Conservation (phyloP, 768 basidiomycete species). For the Clavulina sp. region DNA sequence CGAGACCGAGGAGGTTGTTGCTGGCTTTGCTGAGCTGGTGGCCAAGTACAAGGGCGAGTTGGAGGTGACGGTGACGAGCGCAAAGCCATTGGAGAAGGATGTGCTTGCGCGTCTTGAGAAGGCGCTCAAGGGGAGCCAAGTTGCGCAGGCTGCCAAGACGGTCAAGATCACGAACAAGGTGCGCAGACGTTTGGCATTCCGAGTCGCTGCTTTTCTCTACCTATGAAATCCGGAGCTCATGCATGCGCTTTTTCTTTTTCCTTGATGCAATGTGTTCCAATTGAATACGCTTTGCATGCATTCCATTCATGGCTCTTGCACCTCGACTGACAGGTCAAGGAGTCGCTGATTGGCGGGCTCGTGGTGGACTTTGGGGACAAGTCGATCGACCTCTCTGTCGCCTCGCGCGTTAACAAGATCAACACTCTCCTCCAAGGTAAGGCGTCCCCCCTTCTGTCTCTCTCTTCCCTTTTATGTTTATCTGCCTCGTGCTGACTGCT, state of each 20-base stretch:
- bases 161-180: slow-evolving; percentile 89
- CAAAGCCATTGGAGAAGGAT: slow-evolving; percentile 61
- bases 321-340: slow-evolving; percentile 53
- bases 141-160: slow-evolving; percentile 72
- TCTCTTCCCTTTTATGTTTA: not conserved
- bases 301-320: not conserved
- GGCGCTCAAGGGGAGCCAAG: slow-evolving; percentile 68
- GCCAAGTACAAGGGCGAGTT: slow-evolving; percentile 83
- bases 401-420: slow-evolving; percentile 85
- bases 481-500: no score
- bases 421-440: slow-evolving; percentile 73
- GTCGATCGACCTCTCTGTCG: slow-evolving; percentile 90
- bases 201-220: no score
- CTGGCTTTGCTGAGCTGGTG: slow-evolving; percentile 81
- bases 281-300: not conserved
- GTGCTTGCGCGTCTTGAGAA: slow-evolving; percentile 63
- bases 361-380: slow-evolving; percentile 97
- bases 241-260: no score
- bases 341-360: slow-evolving; percentile 77
- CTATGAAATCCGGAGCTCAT: no score
- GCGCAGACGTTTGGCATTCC: not conserved
- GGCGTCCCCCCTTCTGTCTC: slow-evolving; percentile 19
- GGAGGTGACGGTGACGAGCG: slow-evolving; percentile 82
- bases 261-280: not conserved
- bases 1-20: slow-evolving; percentile 72